Conservation (phyloP, 306 rosid genomes). For the Trifolium subterraneum region DNA sequence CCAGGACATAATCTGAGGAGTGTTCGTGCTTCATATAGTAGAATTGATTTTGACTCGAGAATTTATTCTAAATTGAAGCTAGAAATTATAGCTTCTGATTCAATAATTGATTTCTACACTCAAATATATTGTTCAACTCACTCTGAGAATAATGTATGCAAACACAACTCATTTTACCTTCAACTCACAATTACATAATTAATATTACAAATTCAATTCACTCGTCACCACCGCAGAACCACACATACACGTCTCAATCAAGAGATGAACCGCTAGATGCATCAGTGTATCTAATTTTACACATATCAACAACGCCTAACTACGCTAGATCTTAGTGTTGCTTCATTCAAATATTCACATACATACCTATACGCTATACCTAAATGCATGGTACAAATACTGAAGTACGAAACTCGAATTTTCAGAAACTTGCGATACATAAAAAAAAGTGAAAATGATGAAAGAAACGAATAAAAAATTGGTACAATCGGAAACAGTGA, state of each 20-base stretch:
- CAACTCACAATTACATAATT: not conserved
- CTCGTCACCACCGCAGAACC: not conserved
- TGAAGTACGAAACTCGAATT: slow-evolving; percentile 10
- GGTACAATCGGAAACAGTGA: slow-evolving; percentile 3
- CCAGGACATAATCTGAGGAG: no score
- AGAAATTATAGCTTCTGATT: not conserved
- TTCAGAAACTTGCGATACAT: not conserved
- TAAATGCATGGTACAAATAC: slow-evolving; percentile 28
- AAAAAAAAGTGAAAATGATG: not conserved
- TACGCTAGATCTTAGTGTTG: slow-evolving; percentile 35
- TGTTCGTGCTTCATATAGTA: no score
- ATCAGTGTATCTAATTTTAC: slow-evolving; percentile 13
- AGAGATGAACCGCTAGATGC: slow-evolving; percentile 17
- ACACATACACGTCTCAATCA: not conserved
- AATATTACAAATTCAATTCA: not conserved
- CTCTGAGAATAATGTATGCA: not conserved
- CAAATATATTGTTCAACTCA: no score
- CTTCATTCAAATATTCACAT: slow-evolving; percentile 35
- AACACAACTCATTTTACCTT: no score
- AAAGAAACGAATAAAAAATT: slow-evolving; percentile 7
- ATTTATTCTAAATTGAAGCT: not conserved
- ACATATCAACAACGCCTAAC: not conserved
- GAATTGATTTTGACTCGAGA: not conserved
- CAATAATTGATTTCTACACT: no score
- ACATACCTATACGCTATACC: slow-evolving; percentile 10